phyloP scores from a whole-genome alignment of 371 early-diverging fungal species.

The Mortierella sp. region DNA sequence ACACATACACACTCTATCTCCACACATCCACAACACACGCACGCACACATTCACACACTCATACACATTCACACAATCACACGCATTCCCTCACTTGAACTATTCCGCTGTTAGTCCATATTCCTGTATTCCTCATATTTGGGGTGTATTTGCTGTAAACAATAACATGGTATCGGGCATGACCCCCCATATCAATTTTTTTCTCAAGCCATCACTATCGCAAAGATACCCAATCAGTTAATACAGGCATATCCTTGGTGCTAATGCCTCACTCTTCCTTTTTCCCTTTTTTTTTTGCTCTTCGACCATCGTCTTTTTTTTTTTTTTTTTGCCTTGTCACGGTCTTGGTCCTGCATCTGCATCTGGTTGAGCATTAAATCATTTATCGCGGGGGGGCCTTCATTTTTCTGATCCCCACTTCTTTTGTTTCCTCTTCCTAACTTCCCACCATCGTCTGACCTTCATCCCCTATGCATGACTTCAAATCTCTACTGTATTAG shows the following conservation, averaged over 20 bases:
- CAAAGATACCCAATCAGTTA: background rate
- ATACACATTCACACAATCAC: background rate
- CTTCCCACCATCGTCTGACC: background rate
- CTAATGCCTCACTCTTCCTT: conserved; percentile 3
- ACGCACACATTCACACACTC: background rate
- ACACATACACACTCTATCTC: background rate
- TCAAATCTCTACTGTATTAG: background rate
- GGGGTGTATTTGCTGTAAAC: background rate
- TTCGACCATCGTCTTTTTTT: background rate
- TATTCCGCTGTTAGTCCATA: background rate
- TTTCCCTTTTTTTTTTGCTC: background rate
- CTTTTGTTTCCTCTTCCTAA: background rate
- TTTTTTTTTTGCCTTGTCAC: background rate
- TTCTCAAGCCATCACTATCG: background rate
- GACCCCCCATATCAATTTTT: background rate
- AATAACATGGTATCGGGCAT: background rate
- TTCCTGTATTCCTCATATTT: background rate
- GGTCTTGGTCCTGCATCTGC: background rate
- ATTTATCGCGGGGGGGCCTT: background rate
- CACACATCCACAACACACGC: background rate
- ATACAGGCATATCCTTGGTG: background rate
- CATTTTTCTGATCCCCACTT: background rate
- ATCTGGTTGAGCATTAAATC: background rate
- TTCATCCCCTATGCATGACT: background rate
- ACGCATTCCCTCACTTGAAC: background rate